Percentiles rank a stretch among this genome's conserved stretches.
These are phyloP conservation scores for Torulaspora franciscae DNA, from an alignment of 805 yeast species.

Conservation along the genomic window DNA sequence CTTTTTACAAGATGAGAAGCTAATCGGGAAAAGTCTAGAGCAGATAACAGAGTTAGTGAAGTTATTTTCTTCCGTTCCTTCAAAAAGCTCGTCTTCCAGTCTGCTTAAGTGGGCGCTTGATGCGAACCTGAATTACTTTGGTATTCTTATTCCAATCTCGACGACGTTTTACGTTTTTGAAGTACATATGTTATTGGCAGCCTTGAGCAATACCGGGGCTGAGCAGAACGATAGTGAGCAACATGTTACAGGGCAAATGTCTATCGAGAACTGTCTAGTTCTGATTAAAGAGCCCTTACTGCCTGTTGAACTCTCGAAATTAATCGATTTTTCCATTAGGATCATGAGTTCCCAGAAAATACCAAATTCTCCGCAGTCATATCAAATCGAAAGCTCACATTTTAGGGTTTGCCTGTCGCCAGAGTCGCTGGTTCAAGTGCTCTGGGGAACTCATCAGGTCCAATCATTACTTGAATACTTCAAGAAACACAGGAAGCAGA, in stretches of 20 bases:
- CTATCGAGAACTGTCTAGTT: constrained; percentile 30
- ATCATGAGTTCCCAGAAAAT: constrained; percentile 39
- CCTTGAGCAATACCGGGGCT: constrained; percentile 17
- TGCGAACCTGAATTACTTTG: constrained; percentile 26
- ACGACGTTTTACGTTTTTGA: constrained; percentile 30
- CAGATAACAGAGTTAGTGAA: constrained; percentile 12
- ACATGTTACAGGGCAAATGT: constrained; percentile 24
- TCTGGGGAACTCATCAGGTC: constrained; percentile 32
- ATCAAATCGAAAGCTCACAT: constrained; percentile 55
- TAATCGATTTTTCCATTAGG: constrained; percentile 46
- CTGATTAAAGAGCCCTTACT: constrained; percentile 30
- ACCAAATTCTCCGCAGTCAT: constrained; percentile 36
- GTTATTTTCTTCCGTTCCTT: constrained; percentile 3
- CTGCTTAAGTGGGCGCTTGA: constrained; percentile 20
- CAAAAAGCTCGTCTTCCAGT: not conserved
- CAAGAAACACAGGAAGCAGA: constrained; percentile 17
- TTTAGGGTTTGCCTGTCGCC: constrained; percentile 58
- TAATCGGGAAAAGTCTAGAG: constrained; percentile 21
- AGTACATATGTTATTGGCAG: constrained; percentile 21
- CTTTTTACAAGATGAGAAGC: constrained; percentile 27
- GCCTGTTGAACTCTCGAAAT: constrained; percentile 38
- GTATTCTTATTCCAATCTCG: constrained; percentile 29
- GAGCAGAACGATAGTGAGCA: constrained; percentile 5
- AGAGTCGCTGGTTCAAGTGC: constrained; percentile 39
- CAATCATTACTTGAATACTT: constrained; percentile 17